Conservation (phyloP, 1,284 basidiomycete species). For the Neotropicomus parvogracilis region DNA sequence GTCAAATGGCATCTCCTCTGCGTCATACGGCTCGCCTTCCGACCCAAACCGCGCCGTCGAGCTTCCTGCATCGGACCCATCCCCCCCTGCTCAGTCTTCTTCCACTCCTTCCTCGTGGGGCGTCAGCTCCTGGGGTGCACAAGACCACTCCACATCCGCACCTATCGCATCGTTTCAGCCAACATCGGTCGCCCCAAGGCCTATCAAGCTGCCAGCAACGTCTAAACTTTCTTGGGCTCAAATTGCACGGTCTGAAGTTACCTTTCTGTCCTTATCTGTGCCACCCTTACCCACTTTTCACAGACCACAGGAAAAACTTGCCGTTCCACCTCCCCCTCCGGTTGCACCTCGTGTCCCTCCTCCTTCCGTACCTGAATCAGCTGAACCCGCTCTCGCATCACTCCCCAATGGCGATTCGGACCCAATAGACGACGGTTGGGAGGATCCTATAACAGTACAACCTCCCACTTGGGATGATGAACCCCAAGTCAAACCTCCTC, state of each 20-base stretch:
- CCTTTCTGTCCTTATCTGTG: not conserved
- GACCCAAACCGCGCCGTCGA: slow-evolving; percentile 15
- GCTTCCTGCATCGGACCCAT: slow-evolving; percentile 9
- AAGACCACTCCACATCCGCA: slow-evolving; percentile 25
- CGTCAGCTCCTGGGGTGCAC: slow-evolving; percentile 25
- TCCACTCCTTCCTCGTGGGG: slow-evolving; percentile 25
- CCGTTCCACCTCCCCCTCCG: slow-evolving; percentile 23
- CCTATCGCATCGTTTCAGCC: slow-evolving; percentile 23
- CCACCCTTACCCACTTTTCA: slow-evolving; percentile 27
- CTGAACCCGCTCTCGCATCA: slow-evolving; percentile 25
- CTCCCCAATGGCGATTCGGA: slow-evolving; percentile 38
- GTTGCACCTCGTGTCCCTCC: slow-evolving; percentile 17
- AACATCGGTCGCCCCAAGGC: slow-evolving; percentile 28
- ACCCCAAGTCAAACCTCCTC: slow-evolving; percentile 42
- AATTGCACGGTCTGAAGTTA: slow-evolving; percentile 57
- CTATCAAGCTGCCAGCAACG: slow-evolving; percentile 58
- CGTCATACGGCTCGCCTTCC: slow-evolving; percentile 15
- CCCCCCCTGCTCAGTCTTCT: slow-evolving; percentile 7
- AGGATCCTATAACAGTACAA: slow-evolving; percentile 72
- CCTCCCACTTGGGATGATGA: slow-evolving; percentile 75
- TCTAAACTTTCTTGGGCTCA: slow-evolving; percentile 80
- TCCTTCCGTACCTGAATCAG: slow-evolving; percentile 28
- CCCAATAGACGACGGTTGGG: slow-evolving; percentile 48
- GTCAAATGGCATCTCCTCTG: slow-evolving; percentile 14
- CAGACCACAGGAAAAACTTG: slow-evolving; percentile 31